Evolutionary conservation across 1,284 basidiomycete species (phyloP).

Genomic region (Singerocomus inundabilis): DNA sequence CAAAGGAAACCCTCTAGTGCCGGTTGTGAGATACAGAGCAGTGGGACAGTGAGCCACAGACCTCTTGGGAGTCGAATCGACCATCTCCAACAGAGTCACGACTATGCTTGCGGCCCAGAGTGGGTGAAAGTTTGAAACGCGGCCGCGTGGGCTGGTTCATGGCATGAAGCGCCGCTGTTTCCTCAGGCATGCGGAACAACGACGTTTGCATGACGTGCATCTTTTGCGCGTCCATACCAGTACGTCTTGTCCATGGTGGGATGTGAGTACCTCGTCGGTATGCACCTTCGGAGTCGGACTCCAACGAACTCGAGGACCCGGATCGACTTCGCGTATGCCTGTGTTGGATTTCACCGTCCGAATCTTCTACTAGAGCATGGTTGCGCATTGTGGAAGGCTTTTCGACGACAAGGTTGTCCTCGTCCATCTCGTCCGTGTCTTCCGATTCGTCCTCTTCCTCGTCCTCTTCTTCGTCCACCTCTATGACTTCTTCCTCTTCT

Average conservation of each 20-base stretch:
- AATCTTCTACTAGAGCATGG: constrained; percentile 47
- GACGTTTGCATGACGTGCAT: constrained; percentile 92
- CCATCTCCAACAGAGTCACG: constrained; percentile 73
- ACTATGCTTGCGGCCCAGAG: constrained; percentile 64
- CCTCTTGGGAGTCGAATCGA: constrained; percentile 64
- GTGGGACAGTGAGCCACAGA: constrained; percentile 29
- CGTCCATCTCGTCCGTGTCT: constrained; percentile 47
- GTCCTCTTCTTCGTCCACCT: constrained; percentile 34
- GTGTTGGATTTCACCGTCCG: constrained; percentile 52
- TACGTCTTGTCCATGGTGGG: constrained; percentile 64
- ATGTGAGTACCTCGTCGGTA: constrained; percentile 27
- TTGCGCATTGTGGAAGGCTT: constrained; percentile 32
- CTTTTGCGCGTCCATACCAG: constrained; percentile 77
- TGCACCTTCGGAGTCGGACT: constrained; percentile 36
- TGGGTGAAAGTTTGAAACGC: constrained; percentile 37
- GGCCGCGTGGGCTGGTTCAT: constrained; percentile 43
- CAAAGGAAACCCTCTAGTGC: constrained; percentile 72
- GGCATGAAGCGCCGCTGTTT: constrained; percentile 57
- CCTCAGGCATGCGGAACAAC: constrained; percentile 74
- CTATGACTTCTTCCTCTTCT: constrained; percentile 24
- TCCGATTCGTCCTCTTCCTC: constrained; percentile 40
- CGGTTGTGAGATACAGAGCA: constrained; percentile 5
- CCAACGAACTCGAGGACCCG: constrained; percentile 31
- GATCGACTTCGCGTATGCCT: constrained; percentile 34
- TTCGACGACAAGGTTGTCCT: constrained; percentile 42